A percentile compares a stretch with the other conserved stretches of the same genome.
These are phyloP conservation scores for Kalaharituber pfeilii DNA, from an alignment of 2,329 filamentous ascomycete species.

Conservation along the genomic window DNA sequence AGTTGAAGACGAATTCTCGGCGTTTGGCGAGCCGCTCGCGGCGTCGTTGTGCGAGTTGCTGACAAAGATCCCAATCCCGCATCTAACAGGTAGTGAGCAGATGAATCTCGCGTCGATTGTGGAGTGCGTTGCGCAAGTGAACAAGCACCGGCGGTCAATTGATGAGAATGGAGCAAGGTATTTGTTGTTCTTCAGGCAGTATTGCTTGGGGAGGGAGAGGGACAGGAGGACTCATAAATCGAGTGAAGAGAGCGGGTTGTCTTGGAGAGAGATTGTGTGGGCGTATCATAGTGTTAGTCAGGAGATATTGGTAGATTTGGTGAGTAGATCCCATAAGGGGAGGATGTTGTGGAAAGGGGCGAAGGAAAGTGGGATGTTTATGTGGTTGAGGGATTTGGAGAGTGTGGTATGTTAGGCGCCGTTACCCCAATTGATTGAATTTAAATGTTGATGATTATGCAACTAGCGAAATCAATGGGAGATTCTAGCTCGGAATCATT, in stretches of 20 bases:
- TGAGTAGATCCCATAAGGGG: constrained; percentile 60
- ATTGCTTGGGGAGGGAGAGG: constrained; percentile 52
- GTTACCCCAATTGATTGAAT: not conserved
- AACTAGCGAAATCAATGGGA: constrained; percentile 59
- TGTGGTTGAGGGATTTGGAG: constrained; percentile 70
- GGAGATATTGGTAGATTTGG: constrained; percentile 73
- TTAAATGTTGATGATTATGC: constrained; percentile 15
- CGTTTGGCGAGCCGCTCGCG: constrained; percentile 54
- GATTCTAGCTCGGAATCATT: constrained; percentile 78
- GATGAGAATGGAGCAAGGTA: constrained; percentile 81
- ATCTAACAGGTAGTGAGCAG: constrained; percentile 70
- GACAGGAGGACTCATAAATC: not conserved
- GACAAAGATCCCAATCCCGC: constrained; percentile 54
- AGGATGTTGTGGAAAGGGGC: constrained; percentile 73
- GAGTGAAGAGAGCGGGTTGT: constrained; percentile 41
- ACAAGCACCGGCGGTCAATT: constrained; percentile 72
- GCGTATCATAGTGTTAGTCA: constrained; percentile 73
- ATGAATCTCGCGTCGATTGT: constrained; percentile 70
- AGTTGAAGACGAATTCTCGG: constrained; percentile 14
- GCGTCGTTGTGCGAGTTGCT: constrained; percentile 56
- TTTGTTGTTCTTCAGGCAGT: constrained; percentile 71
- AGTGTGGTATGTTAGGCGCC: constrained; percentile 45
- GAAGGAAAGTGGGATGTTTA: constrained; percentile 72
- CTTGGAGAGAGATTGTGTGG: constrained; percentile 67
- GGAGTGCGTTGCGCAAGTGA: constrained; percentile 67